Evolutionary conservation across 768 basidiomycete species (phyloP).

Genomic region (Coprinopsis marcescibilis): DNA sequence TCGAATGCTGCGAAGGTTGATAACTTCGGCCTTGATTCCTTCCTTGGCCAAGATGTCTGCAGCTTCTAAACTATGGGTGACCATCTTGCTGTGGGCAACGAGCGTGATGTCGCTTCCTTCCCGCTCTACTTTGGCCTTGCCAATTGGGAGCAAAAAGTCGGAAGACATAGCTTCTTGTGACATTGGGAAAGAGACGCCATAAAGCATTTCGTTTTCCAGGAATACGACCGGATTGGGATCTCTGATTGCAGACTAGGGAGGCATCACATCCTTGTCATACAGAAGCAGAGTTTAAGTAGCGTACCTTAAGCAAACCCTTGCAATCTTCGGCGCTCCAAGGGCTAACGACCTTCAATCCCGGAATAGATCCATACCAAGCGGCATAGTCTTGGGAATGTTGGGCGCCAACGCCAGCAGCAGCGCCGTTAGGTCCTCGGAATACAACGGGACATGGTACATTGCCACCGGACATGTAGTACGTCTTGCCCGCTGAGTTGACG

Average conservation of each 20-base stretch:
- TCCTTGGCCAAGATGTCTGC: constrained; percentile 92
- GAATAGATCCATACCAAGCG: constrained; percentile 89
- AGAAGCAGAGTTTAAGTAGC: constrained; percentile 12
- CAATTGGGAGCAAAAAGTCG: constrained; percentile 92
- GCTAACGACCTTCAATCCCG: constrained; percentile 95
- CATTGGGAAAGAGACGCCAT: constrained; percentile 97
- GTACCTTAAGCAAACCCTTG: constrained; percentile 93
- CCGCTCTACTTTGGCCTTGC: constrained; percentile 95
- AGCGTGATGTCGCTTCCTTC: constrained; percentile 91
- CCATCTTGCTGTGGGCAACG: constrained; percentile 98
- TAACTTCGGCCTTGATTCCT: constrained; percentile 95
- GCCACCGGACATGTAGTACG: constrained; percentile 99
- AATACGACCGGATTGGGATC: constrained; percentile 98
- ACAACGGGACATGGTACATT: constrained; percentile 98
- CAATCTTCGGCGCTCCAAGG: constrained; percentile 99
- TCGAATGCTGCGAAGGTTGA: constrained; percentile 94
- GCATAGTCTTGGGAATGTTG: constrained; percentile 99
- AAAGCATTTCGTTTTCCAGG: constrained; percentile 99
- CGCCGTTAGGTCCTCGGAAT: constrained; percentile 99
- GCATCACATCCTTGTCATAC: constrained; percentile 4
- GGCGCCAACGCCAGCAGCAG: constrained; percentile 92
- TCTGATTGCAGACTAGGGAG: constrained; percentile 82
- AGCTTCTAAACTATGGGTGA: constrained; percentile 89
- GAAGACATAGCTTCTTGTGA: constrained; percentile 92
- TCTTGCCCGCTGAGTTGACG: constrained; percentile 99